Base-by-base conservation (phyloP, 768 basidiomycete genomes). In the Megacollybia marginata region DNA sequence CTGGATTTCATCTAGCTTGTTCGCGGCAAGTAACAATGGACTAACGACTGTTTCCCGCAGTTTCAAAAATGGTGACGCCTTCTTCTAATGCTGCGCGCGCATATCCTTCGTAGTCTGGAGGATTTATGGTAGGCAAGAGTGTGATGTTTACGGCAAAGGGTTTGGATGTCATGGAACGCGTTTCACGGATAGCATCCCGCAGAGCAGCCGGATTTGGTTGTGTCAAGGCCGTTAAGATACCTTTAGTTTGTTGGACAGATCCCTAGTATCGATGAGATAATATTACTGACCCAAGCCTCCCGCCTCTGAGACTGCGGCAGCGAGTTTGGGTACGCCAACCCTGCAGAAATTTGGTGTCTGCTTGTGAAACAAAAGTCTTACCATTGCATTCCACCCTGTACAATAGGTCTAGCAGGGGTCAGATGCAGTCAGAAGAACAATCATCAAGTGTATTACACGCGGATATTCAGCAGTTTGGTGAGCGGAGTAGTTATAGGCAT, bases 381-480 rank as follows among this genome's bases (percentile, higher is more conserved):
- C 86, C 86, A 93, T 79, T 92, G 90, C 89, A 92, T 92, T 44
- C 88, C 90, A 19, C 89, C 90, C 62, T 92, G 91, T 1, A 93
- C 77, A 43, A 92, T 70, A 13, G 90, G 91, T 32, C 86, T 88
- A 48, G n/a, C 12, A 51, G 10, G 32, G 45, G 3, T 16, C 28
- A 45, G 49, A 36, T 36, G 8, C n/a, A 33, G 18, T 16, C 52
- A 16, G 35, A 16, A 44, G 18, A 36, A 33, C 19, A 5, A 32
- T 40, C 16, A 18, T 31, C 10, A 42, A 19, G 43, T 31, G 72
- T 81, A 28, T 34, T 56, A 86, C 86, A 87, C 73, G 42, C 76
- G 72, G 53, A 88, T 88, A 32, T 70, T 73, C 33, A 88, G 72
- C 42, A 87, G 58, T 59, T 82, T 75, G 12, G 85, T 88, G 51